Conservation (phyloP, 2,329 filamentous ascomycete genomes). For the Daldinia sp. region DNA sequence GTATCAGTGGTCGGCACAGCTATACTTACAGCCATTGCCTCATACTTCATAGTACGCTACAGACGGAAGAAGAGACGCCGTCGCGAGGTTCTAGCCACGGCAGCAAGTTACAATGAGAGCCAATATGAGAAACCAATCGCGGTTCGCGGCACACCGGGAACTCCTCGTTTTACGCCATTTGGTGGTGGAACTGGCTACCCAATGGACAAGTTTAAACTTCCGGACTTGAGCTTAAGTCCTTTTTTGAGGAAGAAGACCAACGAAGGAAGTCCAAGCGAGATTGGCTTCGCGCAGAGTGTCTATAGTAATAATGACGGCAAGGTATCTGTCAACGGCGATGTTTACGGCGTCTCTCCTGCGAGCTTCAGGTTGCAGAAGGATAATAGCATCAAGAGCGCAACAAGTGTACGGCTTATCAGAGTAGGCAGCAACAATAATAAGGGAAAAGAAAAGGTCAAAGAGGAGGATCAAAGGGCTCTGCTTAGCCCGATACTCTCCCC, state of each 20-base stretch:
- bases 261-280: conserved; percentile 34
- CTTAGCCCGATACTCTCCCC: conserved; percentile 31
- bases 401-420: conserved; percentile 49
- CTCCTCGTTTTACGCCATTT: conserved; percentile 48
- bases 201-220: conserved; percentile 49
- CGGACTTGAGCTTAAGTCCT: conserved; percentile 44
- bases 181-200: conserved; percentile 43
- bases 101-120: conserved; percentile 28
- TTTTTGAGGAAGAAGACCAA: conserved; percentile 42
- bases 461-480: conserved; percentile 31
- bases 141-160: conserved; percentile 43
- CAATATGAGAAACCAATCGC: conserved; percentile 44
- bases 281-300: conserved; percentile 45
- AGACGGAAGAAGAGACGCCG: conserved; percentile 44
- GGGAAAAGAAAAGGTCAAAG: conserved; percentile 30
- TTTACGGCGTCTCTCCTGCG: conserved; percentile 38
- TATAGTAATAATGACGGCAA: conserved; percentile 31
- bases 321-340: conserved; percentile 25
- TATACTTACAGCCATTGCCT: conserved; percentile 42
- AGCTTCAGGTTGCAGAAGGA: conserved; percentile 50
- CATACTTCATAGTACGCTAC: conserved; percentile 46
- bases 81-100: conserved; percentile 28
- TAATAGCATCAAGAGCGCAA: conserved; percentile 46
- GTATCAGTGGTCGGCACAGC: conserved; percentile 48
- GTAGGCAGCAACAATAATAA: conserved; percentile 50